These are phyloP conservation scores for Eurotiales sp. DNA, from an alignment of 2,329 filamentous ascomycete species.

Conservation along the genomic window DNA sequence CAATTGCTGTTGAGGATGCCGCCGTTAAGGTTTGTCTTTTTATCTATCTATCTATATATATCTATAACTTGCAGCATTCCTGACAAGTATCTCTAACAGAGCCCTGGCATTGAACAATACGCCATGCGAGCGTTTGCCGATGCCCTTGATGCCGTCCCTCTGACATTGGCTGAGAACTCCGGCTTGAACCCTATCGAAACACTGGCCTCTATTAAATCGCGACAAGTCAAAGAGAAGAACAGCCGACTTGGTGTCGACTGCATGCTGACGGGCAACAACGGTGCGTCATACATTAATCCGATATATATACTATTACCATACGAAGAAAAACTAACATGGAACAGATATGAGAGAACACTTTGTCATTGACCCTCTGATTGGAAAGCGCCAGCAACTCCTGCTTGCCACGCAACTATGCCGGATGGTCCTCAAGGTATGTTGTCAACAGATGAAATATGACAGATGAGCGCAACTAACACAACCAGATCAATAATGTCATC, in stretches of 20 bases:
- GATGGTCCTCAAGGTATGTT: slow-evolving; percentile 84
- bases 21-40: slow-evolving; percentile 67
- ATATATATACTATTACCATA: too few relatives aligned
- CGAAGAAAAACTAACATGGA: background rate
- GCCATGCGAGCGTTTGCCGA: slow-evolving; percentile 98
- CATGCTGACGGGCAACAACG: slow-evolving; percentile 90
- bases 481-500: slow-evolving; percentile 83
- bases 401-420: slow-evolving; percentile 95
- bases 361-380: slow-evolving; percentile 96
- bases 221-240: slow-evolving; percentile 85
- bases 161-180: slow-evolving; percentile 96
- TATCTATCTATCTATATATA: too few relatives aligned
- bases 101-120: slow-evolving; percentile 95
- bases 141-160: slow-evolving; percentile 86
- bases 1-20: slow-evolving; percentile 89
- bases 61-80: too few relatives aligned
- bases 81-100: slow-evolving; percentile 54
- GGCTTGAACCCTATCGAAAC: slow-evolving; percentile 95
- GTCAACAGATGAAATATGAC: background rate
- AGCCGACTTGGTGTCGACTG: slow-evolving; percentile 88
- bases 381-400: slow-evolving; percentile 95
- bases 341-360: slow-evolving; percentile 96
- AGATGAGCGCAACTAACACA: background rate
- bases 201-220: slow-evolving; percentile 88
- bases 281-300: slow-evolving; percentile 52